These are phyloP conservation scores for Rhododendron kiyosumense DNA, from an alignment of 148 eudicot genomes.

Conservation along the genomic window DNA sequence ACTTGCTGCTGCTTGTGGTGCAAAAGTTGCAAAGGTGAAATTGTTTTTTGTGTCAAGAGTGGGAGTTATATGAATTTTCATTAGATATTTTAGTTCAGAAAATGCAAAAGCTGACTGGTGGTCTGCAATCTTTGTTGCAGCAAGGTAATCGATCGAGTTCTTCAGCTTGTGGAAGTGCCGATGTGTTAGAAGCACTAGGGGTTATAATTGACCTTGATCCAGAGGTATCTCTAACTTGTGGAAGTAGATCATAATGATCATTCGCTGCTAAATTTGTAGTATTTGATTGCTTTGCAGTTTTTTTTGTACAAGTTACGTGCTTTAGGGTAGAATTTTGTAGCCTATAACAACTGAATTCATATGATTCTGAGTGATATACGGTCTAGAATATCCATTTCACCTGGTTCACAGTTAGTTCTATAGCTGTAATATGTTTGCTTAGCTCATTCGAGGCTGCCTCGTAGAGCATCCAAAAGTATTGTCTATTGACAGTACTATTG, in stretches of 20 bases:
- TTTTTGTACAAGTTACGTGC: neutral
- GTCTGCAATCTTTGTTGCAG: slow-evolving; percentile 30
- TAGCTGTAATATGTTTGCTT: neutral
- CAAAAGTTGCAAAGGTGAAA: slow-evolving; percentile 90
- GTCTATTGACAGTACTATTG: neutral
- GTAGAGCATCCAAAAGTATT: neutral
- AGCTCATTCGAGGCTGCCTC: neutral
- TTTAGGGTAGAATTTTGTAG: neutral
- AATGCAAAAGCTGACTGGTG: neutral
- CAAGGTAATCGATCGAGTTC: slow-evolving; percentile 99
- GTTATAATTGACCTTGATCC: slow-evolving; percentile 78
- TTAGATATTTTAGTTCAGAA: neutral
- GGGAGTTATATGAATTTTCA: neutral
- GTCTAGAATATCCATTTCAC: neutral
- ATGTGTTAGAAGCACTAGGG: slow-evolving; percentile 88
- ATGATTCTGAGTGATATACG: neutral
- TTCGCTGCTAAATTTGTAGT: neutral
- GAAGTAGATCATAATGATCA: neutral
- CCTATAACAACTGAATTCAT: neutral
- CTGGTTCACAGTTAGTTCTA: neutral
- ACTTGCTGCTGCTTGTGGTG: slow-evolving; percentile 94
- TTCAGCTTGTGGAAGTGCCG: slow-evolving; percentile 99
- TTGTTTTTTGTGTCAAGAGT: neutral
- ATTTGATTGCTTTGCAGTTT: neutral
- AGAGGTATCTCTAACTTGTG: slow-evolving; percentile 51